Evolutionary conservation across 2,329 filamentous ascomycete species (phyloP).

Genomic region (Pleochaeta shiraiana): DNA sequence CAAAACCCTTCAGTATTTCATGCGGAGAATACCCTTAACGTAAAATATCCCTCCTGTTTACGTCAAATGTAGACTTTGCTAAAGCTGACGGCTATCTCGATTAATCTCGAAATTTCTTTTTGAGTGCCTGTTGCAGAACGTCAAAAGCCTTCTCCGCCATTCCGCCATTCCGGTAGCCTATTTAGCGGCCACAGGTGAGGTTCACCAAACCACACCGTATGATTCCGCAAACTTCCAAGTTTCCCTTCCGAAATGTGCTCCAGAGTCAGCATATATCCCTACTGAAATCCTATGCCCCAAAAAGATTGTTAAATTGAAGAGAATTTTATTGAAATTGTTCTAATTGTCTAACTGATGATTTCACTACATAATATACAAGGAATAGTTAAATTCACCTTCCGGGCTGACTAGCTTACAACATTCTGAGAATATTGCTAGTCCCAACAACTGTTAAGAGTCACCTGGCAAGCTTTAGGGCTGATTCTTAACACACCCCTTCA

Average conservation of each 20-base stretch:
- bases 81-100: neutral
- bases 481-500: neutral
- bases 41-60: neutral
- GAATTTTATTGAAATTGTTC: no score
- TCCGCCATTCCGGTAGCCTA: conserved; percentile 1
- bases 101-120: neutral
- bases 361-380: no score
- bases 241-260: neutral
- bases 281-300: no score
- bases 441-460: neutral
- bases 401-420: neutral
- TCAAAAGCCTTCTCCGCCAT: conserved; percentile 5
- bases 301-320: no score
- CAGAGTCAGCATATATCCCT: neutral
- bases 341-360: no score
- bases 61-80: neutral
- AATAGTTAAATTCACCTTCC: neutral
- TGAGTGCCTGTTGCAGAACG: neutral
- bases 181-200: neutral
- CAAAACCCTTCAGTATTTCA: neutral
- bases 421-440: neutral
- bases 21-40: neutral
- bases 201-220: neutral
- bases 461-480: neutral
- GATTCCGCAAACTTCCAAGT: neutral